Evolutionary conservation across 768 basidiomycete species (phyloP), one percentile per base, ranked within the genome.

Genomic region (Pleurotus giganteus): DNA sequence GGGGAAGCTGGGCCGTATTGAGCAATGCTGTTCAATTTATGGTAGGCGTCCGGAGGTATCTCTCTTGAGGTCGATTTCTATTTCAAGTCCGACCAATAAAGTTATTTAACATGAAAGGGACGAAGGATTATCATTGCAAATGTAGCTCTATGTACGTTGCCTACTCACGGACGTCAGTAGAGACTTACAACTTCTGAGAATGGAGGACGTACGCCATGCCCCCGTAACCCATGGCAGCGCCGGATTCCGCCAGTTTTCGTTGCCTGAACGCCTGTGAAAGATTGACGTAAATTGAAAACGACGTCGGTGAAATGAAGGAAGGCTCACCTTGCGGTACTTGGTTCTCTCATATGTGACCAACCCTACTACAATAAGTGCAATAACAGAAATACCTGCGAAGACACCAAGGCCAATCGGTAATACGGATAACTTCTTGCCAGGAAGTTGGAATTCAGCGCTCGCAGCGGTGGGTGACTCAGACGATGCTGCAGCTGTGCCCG

Each of bases 261-360:
- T 83, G 78, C 60, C 89, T 78, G 82, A 91, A 92, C 57, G 81
- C 78, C 89, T 91, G 59, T 32, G 58, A 17, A 47, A 60, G 7
- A 24, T 4, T 31, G 19, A 12, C 28, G 7, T 23, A 23, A 46
- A 13, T 6, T 49, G 37, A 37, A 59, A 34, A 60, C 7, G n/a
- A 12, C 41, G 34, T 42, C n/a, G n/a, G 57, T 31, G n/a, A 23
- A 44, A 47, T 46, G 5, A 15, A 21, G 26, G 26, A 29, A 50
- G 23, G 15, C 80, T 54, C 56, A 89, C 91, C 79, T 84, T 89
- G 74, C 91, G 86, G 66, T 91, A 91, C 70, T 87, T 89, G 23
- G 90, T 84, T 44, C 94, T 82, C 76, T 95, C 91, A 64, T 86
- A 91, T 4, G 91, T 92, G 59, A 94, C 91, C 67, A 92, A 73